Evolutionary conservation across 2,329 filamentous ascomycete species (phyloP).

Genomic region (Pseudocercospora musae): DNA sequence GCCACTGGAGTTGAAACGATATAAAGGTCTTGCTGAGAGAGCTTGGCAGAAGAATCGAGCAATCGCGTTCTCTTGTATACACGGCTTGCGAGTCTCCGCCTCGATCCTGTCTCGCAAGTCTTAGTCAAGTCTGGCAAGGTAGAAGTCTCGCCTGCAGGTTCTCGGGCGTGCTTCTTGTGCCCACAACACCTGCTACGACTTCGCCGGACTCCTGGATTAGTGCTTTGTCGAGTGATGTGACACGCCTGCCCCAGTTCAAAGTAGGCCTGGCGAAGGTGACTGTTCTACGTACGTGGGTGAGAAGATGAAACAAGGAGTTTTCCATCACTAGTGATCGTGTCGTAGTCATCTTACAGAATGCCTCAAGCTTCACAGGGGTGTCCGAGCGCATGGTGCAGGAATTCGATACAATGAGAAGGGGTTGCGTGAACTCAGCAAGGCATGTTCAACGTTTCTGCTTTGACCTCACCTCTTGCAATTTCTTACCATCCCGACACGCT

Average conservation of each 20-base stretch:
- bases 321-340: no score
- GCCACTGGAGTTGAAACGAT: conserved; percentile 67
- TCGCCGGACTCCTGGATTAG: conserved; percentile 61
- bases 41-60: conserved; percentile 58
- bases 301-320: no score
- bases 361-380: no score
- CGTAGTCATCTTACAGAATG: no score
- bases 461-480: neutral
- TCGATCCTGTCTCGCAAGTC: conserved; percentile 60
- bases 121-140: conserved; percentile 56
- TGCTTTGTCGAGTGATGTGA: conserved; percentile 56
- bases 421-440: no score
- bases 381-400: no score
- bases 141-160: conserved; percentile 62
- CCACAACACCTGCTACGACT: conserved; percentile 60
- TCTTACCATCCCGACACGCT: neutral
- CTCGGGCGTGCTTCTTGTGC: conserved; percentile 58
- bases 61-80: conserved; percentile 67
- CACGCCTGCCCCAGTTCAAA: conserved; percentile 63
- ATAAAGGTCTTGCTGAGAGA: conserved; percentile 61
- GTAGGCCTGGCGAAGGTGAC: conserved; percentile 42
- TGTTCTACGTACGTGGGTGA: no score
- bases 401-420: no score
- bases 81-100: conserved; percentile 58
- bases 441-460: neutral